Evolutionary conservation across 2,329 filamentous ascomycete species (phyloP).

Genomic region (Claviceps digitariae): DNA sequence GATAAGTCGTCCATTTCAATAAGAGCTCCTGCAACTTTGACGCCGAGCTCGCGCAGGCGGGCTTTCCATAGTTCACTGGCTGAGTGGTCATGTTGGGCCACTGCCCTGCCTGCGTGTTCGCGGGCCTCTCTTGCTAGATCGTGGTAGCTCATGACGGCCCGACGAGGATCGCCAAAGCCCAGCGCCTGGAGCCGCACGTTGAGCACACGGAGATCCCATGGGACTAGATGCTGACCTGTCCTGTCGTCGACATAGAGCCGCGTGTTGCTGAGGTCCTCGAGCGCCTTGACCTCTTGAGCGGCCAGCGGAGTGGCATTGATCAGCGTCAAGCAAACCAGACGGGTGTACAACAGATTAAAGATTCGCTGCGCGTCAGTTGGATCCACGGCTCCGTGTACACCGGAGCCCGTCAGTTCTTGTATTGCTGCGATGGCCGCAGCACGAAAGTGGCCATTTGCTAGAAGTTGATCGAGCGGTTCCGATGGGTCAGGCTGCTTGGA

Average conservation of each 20-base stretch:
- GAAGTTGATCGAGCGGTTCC: conserved; percentile 52
- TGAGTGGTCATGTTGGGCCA: conserved; percentile 31
- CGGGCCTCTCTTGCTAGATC: conserved; percentile 73
- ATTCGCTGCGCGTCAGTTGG: conserved; percentile 51
- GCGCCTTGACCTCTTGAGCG: conserved; percentile 49
- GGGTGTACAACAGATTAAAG: conserved; percentile 65
- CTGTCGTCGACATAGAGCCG: conserved; percentile 42
- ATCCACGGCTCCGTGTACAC: conserved; percentile 27
- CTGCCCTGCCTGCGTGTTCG: conserved; percentile 37
- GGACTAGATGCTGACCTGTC: conserved; percentile 53
- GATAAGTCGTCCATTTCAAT: conserved; percentile 81
- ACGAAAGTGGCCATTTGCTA: conserved; percentile 65
- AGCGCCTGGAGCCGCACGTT: conserved; percentile 74
- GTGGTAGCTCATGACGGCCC: conserved; percentile 82
- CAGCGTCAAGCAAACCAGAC: conserved; percentile 69
- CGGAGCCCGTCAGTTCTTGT: conserved; percentile 41
- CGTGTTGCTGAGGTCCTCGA: conserved; percentile 46
- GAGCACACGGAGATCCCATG: conserved; percentile 76
- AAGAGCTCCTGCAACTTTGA: conserved; percentile 50
- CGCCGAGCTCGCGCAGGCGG: conserved; percentile 61
- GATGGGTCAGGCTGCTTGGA: conserved; percentile 47
- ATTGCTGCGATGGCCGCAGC: conserved; percentile 58
- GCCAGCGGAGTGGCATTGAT: conserved; percentile 60
- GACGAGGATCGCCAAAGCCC: conserved; percentile 69
- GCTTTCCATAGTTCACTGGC: conserved; percentile 54